Conservation (phyloP, 768 basidiomycete genomes). For the Coprinellus aureogranulatus region DNA sequence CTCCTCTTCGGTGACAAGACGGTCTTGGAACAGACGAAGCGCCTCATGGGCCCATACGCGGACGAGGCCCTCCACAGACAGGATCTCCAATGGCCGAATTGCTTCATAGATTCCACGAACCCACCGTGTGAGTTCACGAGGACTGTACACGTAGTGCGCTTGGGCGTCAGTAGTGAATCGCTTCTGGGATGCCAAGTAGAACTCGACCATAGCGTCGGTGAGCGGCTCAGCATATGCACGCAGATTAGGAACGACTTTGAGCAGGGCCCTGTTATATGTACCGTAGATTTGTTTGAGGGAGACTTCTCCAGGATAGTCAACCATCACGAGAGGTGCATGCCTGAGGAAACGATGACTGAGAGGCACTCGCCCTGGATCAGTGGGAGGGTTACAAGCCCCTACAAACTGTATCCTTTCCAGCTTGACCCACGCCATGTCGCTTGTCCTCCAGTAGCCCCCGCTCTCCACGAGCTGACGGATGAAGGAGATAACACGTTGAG, state of each 20-base stretch:
- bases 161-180: constrained; percentile 96
- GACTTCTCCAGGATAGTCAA: constrained; percentile 96
- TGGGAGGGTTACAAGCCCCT: constrained; percentile 98
- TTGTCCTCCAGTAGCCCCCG: constrained; percentile 91
- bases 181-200: constrained; percentile 92
- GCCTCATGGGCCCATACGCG: constrained; percentile 98
- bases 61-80: constrained; percentile 92
- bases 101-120: constrained; percentile 96
- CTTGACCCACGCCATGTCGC: constrained; percentile 96
- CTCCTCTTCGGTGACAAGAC: constrained; percentile 91
- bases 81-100: constrained; percentile 87
- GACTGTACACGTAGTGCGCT: constrained; percentile 98
- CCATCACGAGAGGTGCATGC: constrained; percentile 97
- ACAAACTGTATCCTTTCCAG: constrained; percentile 99
- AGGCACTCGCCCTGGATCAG: constrained; percentile 98
- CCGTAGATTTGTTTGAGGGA: constrained; percentile 98
- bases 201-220: constrained; percentile 95
- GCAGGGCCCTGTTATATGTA: constrained; percentile 92
- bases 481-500: constrained; percentile 98
- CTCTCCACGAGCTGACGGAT: constrained; percentile 93
- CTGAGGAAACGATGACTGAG: constrained; percentile 96
- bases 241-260: constrained; percentile 93
- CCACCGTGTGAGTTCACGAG: constrained; percentile 98
- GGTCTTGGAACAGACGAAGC: constrained; percentile 94
- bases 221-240: constrained; percentile 91